phyloP scores from a whole-genome alignment of 768 basidiomycete genomes.

The Suillus alpinus region DNA sequence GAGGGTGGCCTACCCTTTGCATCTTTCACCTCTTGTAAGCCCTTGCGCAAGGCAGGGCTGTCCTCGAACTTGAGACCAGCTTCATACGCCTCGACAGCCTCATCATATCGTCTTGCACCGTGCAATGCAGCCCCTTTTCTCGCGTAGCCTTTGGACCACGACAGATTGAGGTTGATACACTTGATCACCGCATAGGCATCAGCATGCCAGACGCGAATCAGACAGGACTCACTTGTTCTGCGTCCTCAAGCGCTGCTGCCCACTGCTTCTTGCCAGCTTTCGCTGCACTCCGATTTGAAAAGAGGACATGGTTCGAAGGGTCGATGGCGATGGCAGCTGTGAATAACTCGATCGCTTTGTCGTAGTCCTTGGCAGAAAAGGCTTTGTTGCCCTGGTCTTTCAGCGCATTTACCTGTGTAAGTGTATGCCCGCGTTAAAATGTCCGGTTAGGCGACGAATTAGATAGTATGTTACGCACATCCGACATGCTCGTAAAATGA shows the following conservation, averaged over 20 bases:
- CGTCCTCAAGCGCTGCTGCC: conserved; percentile 76
- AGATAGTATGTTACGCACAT: conserved; percentile 26
- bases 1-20: conserved; percentile 60
- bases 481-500: conserved; percentile 26
- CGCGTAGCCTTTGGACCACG: conserved; percentile 88
- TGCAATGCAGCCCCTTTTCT: conserved; percentile 93
- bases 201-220: conserved; percentile 4
- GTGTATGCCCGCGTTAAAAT: background rate
- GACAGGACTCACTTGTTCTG: conserved; percentile 68
- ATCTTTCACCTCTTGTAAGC: conserved; percentile 83
- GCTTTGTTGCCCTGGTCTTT: conserved; percentile 97
- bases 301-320: conserved; percentile 82
- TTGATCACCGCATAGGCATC: conserved; percentile 26
- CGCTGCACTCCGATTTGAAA: conserved; percentile 90
- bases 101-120: conserved; percentile 72
- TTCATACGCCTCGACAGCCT: conserved; percentile 84
- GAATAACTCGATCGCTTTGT: conserved; percentile 82
- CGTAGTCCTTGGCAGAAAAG: conserved; percentile 90
- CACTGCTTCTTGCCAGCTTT: conserved; percentile 84
- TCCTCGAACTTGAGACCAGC: conserved; percentile 79
- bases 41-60: conserved; percentile 79
- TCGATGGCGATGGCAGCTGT: conserved; percentile 82
- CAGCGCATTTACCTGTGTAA: conserved; percentile 50
- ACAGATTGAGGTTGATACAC: conserved; percentile 77
- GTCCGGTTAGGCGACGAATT: conserved; percentile 19